These are phyloP conservation scores for Ustilaginoidea virens DNA, from an alignment of 2,329 filamentous ascomycete species.

Conservation along the genomic window DNA sequence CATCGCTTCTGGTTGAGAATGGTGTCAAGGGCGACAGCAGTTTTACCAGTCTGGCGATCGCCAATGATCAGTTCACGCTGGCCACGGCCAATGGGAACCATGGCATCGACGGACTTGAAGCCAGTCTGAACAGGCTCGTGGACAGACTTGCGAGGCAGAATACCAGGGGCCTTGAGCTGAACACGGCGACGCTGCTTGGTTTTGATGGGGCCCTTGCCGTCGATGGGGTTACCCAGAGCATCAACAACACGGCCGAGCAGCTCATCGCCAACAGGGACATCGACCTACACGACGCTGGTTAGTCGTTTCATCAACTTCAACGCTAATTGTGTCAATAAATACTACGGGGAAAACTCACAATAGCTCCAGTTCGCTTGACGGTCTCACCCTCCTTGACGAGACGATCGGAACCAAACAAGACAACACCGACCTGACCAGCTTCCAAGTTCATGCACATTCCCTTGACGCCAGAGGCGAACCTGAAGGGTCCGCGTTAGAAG, in stretches of 20 bases:
- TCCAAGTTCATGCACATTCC: conserved; percentile 99
- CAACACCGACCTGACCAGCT: conserved; percentile 99
- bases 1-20: conserved; percentile 99
- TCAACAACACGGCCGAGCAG: conserved; percentile 97
- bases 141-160: conserved; percentile 93
- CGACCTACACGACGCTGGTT: conserved; percentile 48
- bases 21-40: conserved; percentile 90
- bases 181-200: conserved; percentile 86
- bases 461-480: conserved; percentile 99
- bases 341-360: conserved; percentile 48
- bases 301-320: conserved; percentile 7
- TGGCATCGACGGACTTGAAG: conserved; percentile 97
- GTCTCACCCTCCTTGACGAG: conserved; percentile 98
- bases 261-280: conserved; percentile 84
- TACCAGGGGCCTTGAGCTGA: conserved; percentile 97
- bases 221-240: conserved; percentile 97
- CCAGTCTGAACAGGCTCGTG: conserved; percentile 98
- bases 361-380: conserved; percentile 98
- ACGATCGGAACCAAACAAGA: conserved; percentile 99
- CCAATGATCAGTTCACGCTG: conserved; percentile 99
- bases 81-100: conserved; percentile 99
- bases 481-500: conserved; percentile 22
- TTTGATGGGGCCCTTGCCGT: conserved; percentile 96
- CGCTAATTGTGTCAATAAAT: background rate
- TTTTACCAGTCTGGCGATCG: conserved; percentile 99